Percentiles rank a stretch among this genome's conserved stretches.
phyloP scores from a whole-genome alignment of 208 protist genomes.

The Entamoeba moshkovskii region DNA sequence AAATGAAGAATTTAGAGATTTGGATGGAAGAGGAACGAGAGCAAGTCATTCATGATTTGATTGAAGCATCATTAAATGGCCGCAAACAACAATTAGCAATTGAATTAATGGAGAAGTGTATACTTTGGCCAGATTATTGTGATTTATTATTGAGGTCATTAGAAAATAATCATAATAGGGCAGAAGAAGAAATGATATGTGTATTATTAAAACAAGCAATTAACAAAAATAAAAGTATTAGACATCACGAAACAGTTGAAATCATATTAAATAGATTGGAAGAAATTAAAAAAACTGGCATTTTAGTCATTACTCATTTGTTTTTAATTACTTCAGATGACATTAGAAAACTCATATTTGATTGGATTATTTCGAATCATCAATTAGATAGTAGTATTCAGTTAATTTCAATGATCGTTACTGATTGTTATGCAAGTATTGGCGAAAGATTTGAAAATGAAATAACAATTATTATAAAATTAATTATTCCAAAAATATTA shows the following conservation, averaged over 20 bases:
- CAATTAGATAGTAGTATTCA: background rate
- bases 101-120: background rate
- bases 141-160: background rate
- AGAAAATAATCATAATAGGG: background rate
- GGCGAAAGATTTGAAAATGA: background rate
- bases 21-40: background rate
- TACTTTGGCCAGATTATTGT: background rate
- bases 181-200: background rate
- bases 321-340: background rate
- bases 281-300: background rate
- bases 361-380: background rate
- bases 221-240: background rate
- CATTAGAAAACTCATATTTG: background rate
- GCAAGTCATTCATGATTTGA: background rate
- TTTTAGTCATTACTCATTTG: background rate
- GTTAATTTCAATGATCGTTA: background rate
- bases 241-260: background rate
- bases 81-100: background rate
- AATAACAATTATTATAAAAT: background rate
- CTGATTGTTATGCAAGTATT: background rate
- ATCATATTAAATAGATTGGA: background rate
- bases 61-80: background rate
- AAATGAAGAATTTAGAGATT: no score
- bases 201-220: background rate
- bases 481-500: background rate